phyloP scores from a whole-genome alignment of 345 rosid species.

The Pistacia integerrima region DNA sequence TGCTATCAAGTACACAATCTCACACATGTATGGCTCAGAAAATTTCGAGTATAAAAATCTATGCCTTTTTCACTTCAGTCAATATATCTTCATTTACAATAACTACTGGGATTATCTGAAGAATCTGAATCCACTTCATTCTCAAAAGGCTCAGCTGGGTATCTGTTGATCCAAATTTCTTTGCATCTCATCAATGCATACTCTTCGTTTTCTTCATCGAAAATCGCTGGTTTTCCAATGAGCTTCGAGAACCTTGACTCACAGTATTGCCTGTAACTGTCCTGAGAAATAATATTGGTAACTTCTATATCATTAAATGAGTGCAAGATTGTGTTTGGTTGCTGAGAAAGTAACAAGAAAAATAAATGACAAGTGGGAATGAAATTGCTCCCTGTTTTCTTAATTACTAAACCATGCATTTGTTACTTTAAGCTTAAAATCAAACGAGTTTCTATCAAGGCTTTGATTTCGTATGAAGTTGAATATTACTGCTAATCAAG shows the following conservation, averaged over 20 bases:
- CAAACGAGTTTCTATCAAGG: too few species aligned
- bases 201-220: conserved; percentile 71
- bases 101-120: conserved; percentile 10
- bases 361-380: background rate
- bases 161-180: conserved; percentile 54
- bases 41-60: conserved; percentile 50
- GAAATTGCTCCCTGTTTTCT: background rate
- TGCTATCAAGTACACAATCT: conserved; percentile 69
- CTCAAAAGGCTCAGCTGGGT: conserved; percentile 74
- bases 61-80: conserved; percentile 55
- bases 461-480: too few species aligned
- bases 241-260: conserved; percentile 70
- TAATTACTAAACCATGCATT: too few species aligned
- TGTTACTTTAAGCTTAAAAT: too few species aligned
- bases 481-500: too few species aligned
- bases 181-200: conserved; percentile 77
- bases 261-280: conserved; percentile 67
- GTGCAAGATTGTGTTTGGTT: conserved; percentile 5
- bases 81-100: conserved; percentile 41
- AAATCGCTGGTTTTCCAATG: conserved; percentile 77
- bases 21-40: conserved; percentile 65
- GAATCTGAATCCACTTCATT: conserved; percentile 55
- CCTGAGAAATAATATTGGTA: conserved; percentile 39
- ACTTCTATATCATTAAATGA: background rate
- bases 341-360: background rate